Conservation (phyloP, 2,329 filamentous ascomycete genomes). For the Claviceps sp. region DNA sequence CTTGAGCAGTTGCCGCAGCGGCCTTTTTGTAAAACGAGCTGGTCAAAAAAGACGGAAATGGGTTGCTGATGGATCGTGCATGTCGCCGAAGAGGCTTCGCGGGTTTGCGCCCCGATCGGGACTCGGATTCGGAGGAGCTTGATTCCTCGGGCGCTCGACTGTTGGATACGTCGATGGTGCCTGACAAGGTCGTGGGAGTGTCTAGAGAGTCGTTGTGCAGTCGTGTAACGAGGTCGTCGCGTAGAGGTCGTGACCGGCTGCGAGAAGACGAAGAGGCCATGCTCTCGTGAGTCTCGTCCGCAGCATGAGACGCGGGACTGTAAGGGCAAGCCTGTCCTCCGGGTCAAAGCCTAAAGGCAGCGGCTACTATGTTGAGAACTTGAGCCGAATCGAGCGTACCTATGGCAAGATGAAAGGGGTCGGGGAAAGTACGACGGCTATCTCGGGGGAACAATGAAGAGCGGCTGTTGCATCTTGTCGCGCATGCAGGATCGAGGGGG, state of each 20-base stretch:
- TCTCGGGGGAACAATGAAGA: not conserved
- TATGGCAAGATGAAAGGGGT: not conserved
- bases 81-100: slow-evolving; percentile 13
- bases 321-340: not conserved
- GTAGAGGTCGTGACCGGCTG: slow-evolving; percentile 15
- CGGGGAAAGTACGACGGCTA: slow-evolving; percentile 5
- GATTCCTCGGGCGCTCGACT: slow-evolving; percentile 21
- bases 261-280: slow-evolving; percentile 22
- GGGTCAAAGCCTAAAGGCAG: not conserved
- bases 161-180: slow-evolving; percentile 16
- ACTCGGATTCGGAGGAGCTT: slow-evolving; percentile 32
- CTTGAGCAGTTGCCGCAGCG: slow-evolving; percentile 22
- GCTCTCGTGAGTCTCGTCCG: not conserved
- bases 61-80: slow-evolving; percentile 60
- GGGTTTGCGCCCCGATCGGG: slow-evolving; percentile 16
- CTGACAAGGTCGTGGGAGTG: slow-evolving; percentile 17
- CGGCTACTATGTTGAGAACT: not conserved
- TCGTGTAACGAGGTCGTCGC: slow-evolving; percentile 22
- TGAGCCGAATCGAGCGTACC: not conserved
- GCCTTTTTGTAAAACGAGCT: slow-evolving; percentile 41
- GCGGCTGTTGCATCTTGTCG: slow-evolving; percentile 4
- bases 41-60: slow-evolving; percentile 60
- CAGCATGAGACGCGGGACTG: not conserved
- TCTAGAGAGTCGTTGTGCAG: slow-evolving; percentile 23
- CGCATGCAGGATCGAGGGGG: not conserved